Base-by-base conservation (phyloP, 306 rosid species). In the Gynostemma pentaphyllum region DNA sequence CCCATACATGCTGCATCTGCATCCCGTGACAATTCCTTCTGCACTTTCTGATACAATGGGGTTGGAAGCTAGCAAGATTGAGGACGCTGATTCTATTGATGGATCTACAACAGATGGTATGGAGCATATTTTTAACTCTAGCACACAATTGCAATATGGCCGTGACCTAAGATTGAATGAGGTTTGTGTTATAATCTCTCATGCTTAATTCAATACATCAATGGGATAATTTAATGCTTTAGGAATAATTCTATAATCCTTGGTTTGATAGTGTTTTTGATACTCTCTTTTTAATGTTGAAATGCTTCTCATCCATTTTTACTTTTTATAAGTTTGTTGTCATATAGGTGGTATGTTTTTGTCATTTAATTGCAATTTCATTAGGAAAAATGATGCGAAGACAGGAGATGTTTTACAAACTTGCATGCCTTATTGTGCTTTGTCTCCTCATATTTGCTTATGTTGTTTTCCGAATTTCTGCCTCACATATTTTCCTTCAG, bases 91-190 rank as follows among this genome's bases (percentile, higher is more conserved):
- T 82, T 83, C 96, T 64, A 82, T 88, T 69, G 96, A 91, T 50
- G 98, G 98, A 70, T 85, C 91, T 64, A 79, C 55, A 78, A 77
- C 80, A 28, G 96, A 91, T 80, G 98, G 98, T 63, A 91, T 91
- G 98, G 98, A 91, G 70, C 98, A 91, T 77, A 91, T 91, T 59
- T 91, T 91, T 77, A 91, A 86, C 88, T 83, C 96, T 51, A 88
- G 96, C 86, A 91, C 98, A 54, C 98, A 88, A 74, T 75, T 91
- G 83, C 96, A 85, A 14, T 91, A 88, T 80, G 98, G 98, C 52
- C 85, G 85, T 69, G 98, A 91, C 83, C 83, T 91, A 72, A 83
- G 96, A 62, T 78, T 91, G 80, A 91, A 91, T 62, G 98, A 91
- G 98, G 98, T 91, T 47, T 71, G 77, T 71, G 74, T 66, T 73